A percentile compares a stretch with the other conserved stretches of the same genome.
Evolutionary conservation across 129 eudicot species (phyloP).

Genomic region (Centrapalus pauciflorus): DNA sequence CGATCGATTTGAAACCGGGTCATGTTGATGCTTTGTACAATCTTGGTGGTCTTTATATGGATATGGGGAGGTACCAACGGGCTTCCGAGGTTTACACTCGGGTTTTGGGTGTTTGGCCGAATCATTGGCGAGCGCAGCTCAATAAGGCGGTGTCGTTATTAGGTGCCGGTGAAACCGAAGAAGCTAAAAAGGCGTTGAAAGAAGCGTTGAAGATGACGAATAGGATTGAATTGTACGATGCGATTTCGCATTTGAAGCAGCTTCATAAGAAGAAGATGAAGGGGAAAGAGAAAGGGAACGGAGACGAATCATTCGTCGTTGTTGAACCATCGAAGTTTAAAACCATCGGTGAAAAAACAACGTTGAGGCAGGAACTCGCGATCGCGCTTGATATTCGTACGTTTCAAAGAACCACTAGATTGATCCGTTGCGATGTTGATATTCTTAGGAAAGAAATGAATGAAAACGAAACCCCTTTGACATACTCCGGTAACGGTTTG

Average conservation of each 20-base stretch:
- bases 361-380: slow-evolving; percentile 67
- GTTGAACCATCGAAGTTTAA: slow-evolving; percentile 75
- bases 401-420: slow-evolving; percentile 79
- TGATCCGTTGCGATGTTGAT: slow-evolving; percentile 80
- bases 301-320: slow-evolving; percentile 60
- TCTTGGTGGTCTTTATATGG: slow-evolving; percentile 95
- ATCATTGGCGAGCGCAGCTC: slow-evolving; percentile 94
- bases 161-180: slow-evolving; percentile 96
- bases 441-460: slow-evolving; percentile 76
- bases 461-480: slow-evolving; percentile 65
- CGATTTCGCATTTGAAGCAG: slow-evolving; percentile 86
- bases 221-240: slow-evolving; percentile 90
- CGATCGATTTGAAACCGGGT: slow-evolving; percentile 93
- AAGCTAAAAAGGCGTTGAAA: slow-evolving; percentile 85
- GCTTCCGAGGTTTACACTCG: slow-evolving; percentile 98
- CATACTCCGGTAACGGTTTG: slow-evolving; percentile 76
- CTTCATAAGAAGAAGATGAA: slow-evolving; percentile 76
- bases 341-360: slow-evolving; percentile 73
- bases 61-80: slow-evolving; percentile 95
- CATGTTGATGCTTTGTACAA: slow-evolving; percentile 96
- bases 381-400: slow-evolving; percentile 70
- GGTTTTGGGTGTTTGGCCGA: slow-evolving; percentile 91
- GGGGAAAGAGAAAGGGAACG: slow-evolving; percentile 45
- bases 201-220: slow-evolving; percentile 97
- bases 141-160: slow-evolving; percentile 91